phyloP scores from a whole-genome alignment of 2,329 filamentous ascomycete species.

The Calonectria crousiana region DNA sequence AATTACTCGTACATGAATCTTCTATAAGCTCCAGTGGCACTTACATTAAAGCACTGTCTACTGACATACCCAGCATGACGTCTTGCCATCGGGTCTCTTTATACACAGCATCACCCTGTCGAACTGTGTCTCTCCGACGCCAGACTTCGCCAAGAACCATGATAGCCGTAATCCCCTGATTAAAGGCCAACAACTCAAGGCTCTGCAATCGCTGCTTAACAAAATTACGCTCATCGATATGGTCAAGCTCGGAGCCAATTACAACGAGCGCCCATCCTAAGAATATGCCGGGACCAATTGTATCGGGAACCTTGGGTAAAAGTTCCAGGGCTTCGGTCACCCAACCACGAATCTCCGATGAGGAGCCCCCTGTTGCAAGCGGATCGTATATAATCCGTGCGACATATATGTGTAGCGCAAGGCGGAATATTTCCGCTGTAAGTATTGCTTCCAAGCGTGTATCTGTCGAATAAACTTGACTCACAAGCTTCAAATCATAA shows the following conservation, averaged over 20 bases:
- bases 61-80: neutral
- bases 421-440: neutral
- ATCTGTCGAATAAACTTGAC: neutral
- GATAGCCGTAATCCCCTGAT: neutral
- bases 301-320: neutral
- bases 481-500: neutral
- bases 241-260: neutral
- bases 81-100: neutral
- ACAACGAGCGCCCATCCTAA: neutral
- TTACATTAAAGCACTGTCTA: neutral
- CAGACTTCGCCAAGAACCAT: neutral
- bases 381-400: neutral
- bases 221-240: neutral
- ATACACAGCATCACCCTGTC: neutral
- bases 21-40: no score
- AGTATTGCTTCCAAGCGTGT: neutral
- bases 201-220: neutral
- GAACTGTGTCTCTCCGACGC: neutral
- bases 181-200: neutral
- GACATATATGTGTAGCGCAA: neutral
- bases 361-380: neutral
- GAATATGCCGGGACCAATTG: neutral
- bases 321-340: neutral
- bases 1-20: no score
- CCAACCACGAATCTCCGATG: neutral